Percentiles rank a stretch among this genome's conserved stretches.
Conservation (phyloP, 306 rosid genomes). For the Vicia sativa region DNA sequence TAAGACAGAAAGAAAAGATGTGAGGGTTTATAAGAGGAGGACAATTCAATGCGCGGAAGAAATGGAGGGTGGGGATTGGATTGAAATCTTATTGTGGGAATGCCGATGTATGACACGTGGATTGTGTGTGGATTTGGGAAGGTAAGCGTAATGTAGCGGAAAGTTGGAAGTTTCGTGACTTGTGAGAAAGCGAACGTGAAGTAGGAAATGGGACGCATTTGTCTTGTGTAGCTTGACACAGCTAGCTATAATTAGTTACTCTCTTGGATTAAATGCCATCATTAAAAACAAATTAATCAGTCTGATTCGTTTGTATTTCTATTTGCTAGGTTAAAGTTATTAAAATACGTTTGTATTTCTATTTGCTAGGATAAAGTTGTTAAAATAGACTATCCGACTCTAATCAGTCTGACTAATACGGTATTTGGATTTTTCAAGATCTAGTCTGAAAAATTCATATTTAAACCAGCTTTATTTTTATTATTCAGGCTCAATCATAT, state of each 20-base stretch:
- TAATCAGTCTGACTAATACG: no score
- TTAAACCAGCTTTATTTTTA: no score
- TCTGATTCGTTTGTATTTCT: no score
- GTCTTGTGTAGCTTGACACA: slow-evolving; percentile 4
- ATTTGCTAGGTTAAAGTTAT: no score
- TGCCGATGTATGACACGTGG: slow-evolving; percentile 40
- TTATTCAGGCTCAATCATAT: no score
- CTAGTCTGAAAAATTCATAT: no score
- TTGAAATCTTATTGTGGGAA: background rate
- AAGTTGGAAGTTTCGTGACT: slow-evolving; percentile 32
- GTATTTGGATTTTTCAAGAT: no score
- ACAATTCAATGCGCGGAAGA: slow-evolving; percentile 33
- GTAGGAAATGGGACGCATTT: background rate
- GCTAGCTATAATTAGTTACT: background rate
- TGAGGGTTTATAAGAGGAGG: slow-evolving; percentile 32
- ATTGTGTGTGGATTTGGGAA: background rate
- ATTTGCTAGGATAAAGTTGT: no score
- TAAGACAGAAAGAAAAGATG: background rate
- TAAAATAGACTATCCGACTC: no score
- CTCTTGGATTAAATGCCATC: no score
- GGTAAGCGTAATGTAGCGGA: background rate
- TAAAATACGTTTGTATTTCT: no score
- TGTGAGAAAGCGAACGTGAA: background rate
- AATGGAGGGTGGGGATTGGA: slow-evolving; percentile 45
- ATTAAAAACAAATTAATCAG: no score